These are phyloP conservation scores for Pyricularia sp. DNA, from an alignment of 2,329 filamentous ascomycete genomes.

Conservation along the genomic window DNA sequence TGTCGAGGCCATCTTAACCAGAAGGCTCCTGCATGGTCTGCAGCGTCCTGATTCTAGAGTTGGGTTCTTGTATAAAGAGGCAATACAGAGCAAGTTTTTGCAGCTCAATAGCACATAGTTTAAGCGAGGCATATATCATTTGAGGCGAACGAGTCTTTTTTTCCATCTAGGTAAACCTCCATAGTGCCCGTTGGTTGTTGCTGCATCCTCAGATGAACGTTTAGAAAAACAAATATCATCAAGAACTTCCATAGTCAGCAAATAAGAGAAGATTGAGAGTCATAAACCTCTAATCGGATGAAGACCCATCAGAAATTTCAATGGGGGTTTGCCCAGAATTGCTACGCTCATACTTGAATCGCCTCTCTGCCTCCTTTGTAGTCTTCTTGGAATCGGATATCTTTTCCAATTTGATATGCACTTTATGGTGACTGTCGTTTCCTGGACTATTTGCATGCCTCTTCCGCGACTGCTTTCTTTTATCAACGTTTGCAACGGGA, in stretches of 20 bases:
- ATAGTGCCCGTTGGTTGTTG: no score
- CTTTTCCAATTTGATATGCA: not conserved
- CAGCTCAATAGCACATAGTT: no score
- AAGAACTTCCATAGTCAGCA: not conserved
- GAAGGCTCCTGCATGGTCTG: no score
- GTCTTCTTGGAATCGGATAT: not conserved
- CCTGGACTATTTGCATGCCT: not conserved
- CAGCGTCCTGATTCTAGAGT: no score
- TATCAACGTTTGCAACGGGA: not conserved
- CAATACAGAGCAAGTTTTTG: no score
- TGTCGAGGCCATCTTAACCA: no score
- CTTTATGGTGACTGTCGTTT: not conserved
- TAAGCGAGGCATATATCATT: no score
- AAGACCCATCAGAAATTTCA: not conserved
- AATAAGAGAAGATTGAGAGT: not conserved
- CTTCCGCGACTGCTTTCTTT: not conserved
- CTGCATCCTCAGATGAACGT: not conserved
- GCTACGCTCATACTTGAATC: not conserved
- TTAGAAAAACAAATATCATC: not conserved
- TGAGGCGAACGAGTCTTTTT: no score
- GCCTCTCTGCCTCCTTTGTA: not conserved
- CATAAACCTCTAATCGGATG: not conserved
- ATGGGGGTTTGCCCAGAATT: not conserved
- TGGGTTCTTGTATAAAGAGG: no score
- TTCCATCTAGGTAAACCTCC: no score